Percentiles rank a stretch among this genome's conserved stretches.
Evolutionary conservation across 164 flowering plant genomes (phyloP).

Genomic region (Hamamelis virginiana): DNA sequence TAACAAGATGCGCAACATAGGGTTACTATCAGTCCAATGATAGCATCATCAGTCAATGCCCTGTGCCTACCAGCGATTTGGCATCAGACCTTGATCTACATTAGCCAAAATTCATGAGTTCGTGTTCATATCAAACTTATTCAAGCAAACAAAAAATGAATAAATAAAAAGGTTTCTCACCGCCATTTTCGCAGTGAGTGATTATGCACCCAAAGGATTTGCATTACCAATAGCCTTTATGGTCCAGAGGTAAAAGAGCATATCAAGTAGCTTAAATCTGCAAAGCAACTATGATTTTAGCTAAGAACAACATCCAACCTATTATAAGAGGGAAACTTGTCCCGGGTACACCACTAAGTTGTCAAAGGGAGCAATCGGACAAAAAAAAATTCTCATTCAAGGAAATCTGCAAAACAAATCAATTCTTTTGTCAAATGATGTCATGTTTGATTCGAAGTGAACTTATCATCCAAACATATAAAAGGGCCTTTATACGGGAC

Average conservation of each 20-base stretch:
- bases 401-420: background rate
- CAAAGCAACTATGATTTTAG: background rate
- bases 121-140: too few relatives aligned
- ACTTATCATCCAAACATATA: background rate
- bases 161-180: background rate
- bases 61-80: constrained; percentile 57
- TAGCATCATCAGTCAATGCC: constrained; percentile 58
- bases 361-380: background rate
- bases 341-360: background rate
- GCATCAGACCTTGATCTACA: constrained; percentile 57
- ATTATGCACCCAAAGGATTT: too few relatives aligned
- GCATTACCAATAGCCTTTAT: background rate
- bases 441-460: background rate
- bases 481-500: background rate
- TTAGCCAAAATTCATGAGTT: too few relatives aligned
- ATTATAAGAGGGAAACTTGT: background rate
- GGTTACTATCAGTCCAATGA: constrained; percentile 41
- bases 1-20: constrained; percentile 51
- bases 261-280: background rate
- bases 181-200: background rate
- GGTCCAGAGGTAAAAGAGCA: background rate
- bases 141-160: too few relatives aligned
- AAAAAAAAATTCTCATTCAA: background rate
- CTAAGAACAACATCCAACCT: background rate
- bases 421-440: background rate